Percentiles rank a stretch among this genome's conserved stretches.
Evolutionary conservation across 2,329 filamentous ascomycete genomes (phyloP).

Genomic region (Fusarium sp.): DNA sequence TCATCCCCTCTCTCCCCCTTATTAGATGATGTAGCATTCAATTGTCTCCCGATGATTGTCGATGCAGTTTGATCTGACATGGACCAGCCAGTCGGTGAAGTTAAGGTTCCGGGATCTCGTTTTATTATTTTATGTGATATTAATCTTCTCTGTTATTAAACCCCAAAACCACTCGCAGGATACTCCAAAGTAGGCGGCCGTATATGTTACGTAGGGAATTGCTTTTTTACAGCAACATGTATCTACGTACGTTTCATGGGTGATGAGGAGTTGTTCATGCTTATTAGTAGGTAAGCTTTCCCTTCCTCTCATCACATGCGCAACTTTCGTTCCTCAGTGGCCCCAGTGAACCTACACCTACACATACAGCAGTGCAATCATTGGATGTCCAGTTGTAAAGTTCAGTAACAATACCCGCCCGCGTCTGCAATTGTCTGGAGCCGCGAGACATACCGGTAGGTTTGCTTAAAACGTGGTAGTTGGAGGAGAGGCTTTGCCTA

Average conservation of each 20-base stretch:
- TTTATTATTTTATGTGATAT: constrained; percentile 11
- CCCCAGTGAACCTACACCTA: constrained; percentile 31
- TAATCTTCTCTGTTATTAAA: constrained; percentile 2
- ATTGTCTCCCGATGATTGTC: constrained; percentile 22
- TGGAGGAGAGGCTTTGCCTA: constrained; percentile 29
- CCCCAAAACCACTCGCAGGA: constrained; percentile 1
- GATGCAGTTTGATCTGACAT: constrained; percentile 40
- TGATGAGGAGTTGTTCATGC: no score
- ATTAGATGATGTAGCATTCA: constrained; percentile 16
- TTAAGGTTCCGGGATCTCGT: constrained; percentile 39
- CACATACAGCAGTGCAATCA: constrained; percentile 22
- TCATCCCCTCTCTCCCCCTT: constrained; percentile 27
- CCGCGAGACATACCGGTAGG: constrained; percentile 27
- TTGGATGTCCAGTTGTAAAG: constrained; percentile 22
- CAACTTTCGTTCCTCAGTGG: constrained; percentile 39
- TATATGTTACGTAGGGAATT: constrained; percentile 2
- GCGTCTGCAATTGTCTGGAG: constrained; percentile 29
- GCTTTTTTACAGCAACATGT: constrained; percentile 9
- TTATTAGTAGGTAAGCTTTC: no score
- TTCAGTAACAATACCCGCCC: constrained; percentile 17
- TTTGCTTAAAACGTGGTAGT: constrained; percentile 30
- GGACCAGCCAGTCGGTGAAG: constrained; percentile 43
- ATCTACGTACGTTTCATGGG: no score
- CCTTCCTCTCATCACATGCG: constrained; percentile 31
- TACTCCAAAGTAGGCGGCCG: constrained; percentile 11